Percentiles rank a stretch among this genome's conserved stretches.
phyloP scores from a whole-genome alignment of 768 basidiomycete genomes.

The Mycena kentingensis region DNA sequence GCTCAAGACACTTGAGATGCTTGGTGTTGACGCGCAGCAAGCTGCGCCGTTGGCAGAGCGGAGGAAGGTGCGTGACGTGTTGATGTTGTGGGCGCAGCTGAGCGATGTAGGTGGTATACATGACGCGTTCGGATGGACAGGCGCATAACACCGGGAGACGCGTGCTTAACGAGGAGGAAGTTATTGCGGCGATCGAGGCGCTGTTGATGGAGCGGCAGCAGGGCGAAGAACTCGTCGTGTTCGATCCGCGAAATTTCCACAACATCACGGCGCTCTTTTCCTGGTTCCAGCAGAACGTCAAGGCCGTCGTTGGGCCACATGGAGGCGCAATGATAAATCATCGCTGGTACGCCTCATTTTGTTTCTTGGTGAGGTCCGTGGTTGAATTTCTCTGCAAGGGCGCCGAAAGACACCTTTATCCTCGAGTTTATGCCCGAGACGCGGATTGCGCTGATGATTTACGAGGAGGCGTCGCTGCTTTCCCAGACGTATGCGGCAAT shows the following conservation, averaged over 20 bases:
- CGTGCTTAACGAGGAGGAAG: constrained; percentile 12
- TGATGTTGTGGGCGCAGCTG: no score
- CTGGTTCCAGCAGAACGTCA: constrained; percentile 12
- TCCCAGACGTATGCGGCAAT: constrained; percentile 19
- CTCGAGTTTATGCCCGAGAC: constrained; percentile 16
- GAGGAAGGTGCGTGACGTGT: constrained; percentile 9
- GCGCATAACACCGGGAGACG: constrained; percentile 5
- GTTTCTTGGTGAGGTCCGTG: neutral
- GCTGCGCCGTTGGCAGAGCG: neutral
- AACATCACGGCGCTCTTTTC: constrained; percentile 7
- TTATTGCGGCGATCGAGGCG: constrained; percentile 1
- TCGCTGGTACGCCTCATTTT: constrained; percentile 10
- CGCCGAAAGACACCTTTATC: constrained; percentile 7
- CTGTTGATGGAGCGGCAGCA: constrained; percentile 9
- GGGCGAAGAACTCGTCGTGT: constrained; percentile 21
- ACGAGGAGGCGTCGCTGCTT: constrained; percentile 17
- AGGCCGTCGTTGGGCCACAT: constrained; percentile 14
- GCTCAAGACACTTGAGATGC: constrained; percentile 7
- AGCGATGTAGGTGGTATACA: constrained; percentile 20
- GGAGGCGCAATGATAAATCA: constrained; percentile 23
- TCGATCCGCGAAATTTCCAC: constrained; percentile 3
- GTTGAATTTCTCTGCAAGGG: constrained; percentile 4
- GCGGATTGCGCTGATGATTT: constrained; percentile 15
- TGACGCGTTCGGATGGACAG: constrained; percentile 21
- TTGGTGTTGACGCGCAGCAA: constrained; percentile 1